Conservation (phyloP, 306 rosid species). For the Quercus mongolica region DNA sequence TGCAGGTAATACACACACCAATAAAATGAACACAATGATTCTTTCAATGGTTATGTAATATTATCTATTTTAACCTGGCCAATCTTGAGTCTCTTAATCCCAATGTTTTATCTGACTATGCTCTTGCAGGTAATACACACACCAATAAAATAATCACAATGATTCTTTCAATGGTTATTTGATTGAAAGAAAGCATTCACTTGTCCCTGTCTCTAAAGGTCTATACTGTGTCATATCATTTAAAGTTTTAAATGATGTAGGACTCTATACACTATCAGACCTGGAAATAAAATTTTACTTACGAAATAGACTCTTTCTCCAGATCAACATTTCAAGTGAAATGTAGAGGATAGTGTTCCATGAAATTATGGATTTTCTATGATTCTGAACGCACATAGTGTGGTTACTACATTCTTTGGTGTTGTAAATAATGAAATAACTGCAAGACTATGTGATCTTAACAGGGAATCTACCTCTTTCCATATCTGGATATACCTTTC, state of each 20-base stretch:
- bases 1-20: constrained; percentile 40
- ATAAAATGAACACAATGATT: neutral
- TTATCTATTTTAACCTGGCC: constrained; percentile 50
- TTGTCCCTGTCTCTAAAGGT: neutral
- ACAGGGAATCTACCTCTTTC: neutral
- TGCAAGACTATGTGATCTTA: neutral
- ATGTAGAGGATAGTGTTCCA: no score
- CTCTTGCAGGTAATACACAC: constrained; percentile 41
- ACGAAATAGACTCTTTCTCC: neutral
- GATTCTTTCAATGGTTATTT: neutral
- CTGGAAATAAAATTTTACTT: neutral
- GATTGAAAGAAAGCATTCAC: neutral
- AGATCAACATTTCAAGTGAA: neutral
- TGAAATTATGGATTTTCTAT: neutral
- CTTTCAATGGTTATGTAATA: constrained; percentile 2
- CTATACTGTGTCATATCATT: no score
- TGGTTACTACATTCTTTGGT: neutral
- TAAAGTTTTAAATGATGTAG: no score
- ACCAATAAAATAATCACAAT: neutral
- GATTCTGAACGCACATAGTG: neutral
- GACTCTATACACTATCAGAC: no score
- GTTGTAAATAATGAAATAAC: neutral
- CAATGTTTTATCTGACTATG: constrained; percentile 33
- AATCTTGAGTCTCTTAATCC: constrained; percentile 37
- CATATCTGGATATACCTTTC: no score